A percentile compares a stretch with the other conserved stretches of the same genome.
These are phyloP conservation scores for Yamadazyma membranifaciens DNA, from an alignment of 1,139 yeast genomes.

Conservation along the genomic window DNA sequence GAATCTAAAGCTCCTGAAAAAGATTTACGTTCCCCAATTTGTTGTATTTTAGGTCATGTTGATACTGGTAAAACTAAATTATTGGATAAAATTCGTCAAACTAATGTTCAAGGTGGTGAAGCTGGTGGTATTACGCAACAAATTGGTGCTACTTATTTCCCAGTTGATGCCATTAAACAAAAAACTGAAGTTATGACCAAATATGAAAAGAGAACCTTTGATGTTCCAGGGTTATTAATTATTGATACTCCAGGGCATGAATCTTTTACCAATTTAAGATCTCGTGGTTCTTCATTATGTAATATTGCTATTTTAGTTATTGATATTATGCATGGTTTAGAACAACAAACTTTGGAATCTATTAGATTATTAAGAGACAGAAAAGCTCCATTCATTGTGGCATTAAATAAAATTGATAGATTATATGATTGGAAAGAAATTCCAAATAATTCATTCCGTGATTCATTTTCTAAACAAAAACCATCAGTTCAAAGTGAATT, in stretches of 20 bases:
- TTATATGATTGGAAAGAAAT: conserved; percentile 88
- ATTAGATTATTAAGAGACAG: conserved; percentile 89
- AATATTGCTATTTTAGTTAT: conserved; percentile 97
- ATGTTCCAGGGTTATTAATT: conserved; percentile 94
- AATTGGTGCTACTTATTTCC: conserved; percentile 99
- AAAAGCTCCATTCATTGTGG: conserved; percentile 97
- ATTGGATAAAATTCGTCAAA: conserved; percentile 95
- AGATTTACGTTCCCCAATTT: conserved; percentile 94
- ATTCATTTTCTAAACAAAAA: conserved; percentile 78
- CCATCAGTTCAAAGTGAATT: conserved; percentile 89
- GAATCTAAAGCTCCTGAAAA: conserved; percentile 25
- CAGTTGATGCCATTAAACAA: conserved; percentile 86
- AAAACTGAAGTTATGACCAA: conserved; percentile 91
- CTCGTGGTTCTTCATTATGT: conserved; percentile 98
- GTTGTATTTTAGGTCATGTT: conserved; percentile 98
- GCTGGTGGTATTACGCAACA: conserved; percentile 99
- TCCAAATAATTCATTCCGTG: conserved; percentile 95
- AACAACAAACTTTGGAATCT: conserved; percentile 95
- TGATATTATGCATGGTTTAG: conserved; percentile 98
- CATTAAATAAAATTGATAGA: conserved; percentile 95
- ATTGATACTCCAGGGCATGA: conserved; percentile 99
- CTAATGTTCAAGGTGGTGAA: conserved; percentile 99
- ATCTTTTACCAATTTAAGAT: conserved; percentile 94
- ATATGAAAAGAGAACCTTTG: conserved; percentile 80
- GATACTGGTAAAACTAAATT: conserved; percentile 99